Conservation (phyloP, 2,329 filamentous ascomycete genomes). For the Macrophomina tecta region DNA sequence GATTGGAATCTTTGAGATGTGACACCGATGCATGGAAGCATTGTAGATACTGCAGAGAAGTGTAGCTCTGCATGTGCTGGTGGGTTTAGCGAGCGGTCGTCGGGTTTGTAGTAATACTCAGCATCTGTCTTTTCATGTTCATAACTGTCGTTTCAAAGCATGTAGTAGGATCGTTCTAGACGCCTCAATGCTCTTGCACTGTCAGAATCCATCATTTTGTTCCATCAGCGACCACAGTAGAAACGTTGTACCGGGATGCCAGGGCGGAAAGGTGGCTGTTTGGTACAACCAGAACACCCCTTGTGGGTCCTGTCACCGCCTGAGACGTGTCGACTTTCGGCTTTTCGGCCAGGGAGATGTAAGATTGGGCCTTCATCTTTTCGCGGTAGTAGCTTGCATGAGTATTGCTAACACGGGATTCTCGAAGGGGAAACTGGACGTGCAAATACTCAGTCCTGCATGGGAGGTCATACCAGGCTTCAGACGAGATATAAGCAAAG, state of each 20-base stretch:
- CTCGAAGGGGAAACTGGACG: too few relatives aligned
- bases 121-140: not conserved
- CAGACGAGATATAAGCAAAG: not conserved
- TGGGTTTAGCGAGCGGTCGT: constrained; percentile 12
- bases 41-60: constrained; percentile 10
- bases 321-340: not conserved
- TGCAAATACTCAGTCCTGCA: too few relatives aligned
- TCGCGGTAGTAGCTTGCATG: too few relatives aligned
- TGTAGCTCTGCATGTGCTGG: constrained; percentile 11
- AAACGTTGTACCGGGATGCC: not conserved
- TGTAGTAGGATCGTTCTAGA: not conserved
- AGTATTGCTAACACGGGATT: too few relatives aligned
- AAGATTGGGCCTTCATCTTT: too few relatives aligned
- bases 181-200: not conserved
- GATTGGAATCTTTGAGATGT: not conserved
- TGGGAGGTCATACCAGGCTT: not conserved
- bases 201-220: not conserved
- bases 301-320: not conserved
- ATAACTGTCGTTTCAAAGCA: not conserved
- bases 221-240: not conserved
- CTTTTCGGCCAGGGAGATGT: too few relatives aligned
- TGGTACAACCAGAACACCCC: not conserved
- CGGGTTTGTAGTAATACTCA: constrained; percentile 23
- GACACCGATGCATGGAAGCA: not conserved
- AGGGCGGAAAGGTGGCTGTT: not conserved